Conservation (phyloP, 2,329 filamentous ascomycete genomes). For the Microdochium bolleyi region DNA sequence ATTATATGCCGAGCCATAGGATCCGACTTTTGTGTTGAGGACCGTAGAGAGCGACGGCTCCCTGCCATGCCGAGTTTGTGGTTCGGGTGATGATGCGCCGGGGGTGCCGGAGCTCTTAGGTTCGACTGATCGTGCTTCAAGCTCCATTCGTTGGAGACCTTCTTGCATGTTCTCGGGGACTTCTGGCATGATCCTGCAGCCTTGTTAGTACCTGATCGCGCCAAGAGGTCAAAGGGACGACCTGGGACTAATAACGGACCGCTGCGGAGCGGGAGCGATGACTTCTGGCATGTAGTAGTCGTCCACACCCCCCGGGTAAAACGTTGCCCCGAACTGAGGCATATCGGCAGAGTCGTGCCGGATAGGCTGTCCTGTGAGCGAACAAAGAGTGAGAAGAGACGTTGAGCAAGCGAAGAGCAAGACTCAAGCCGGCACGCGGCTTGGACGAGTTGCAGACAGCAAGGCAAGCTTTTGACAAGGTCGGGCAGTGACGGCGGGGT, state of each 20-base stretch:
- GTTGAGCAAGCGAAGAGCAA: not conserved
- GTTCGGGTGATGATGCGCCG: conserved; percentile 15
- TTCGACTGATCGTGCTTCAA: conserved; percentile 56
- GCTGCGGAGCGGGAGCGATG: conserved; percentile 47
- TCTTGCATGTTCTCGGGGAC: conserved; percentile 96
- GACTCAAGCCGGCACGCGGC: not conserved
- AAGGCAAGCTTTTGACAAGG: not conserved
- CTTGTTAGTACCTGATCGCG: conserved; percentile 27
- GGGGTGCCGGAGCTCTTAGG: conserved; percentile 20
- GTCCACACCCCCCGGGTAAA: conserved; percentile 49
- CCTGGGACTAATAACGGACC: conserved; percentile 31
- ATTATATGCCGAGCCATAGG: conserved; percentile 18
- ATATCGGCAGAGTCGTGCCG: conserved; percentile 28
- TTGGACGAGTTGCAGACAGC: not conserved
- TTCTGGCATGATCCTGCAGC: conserved; percentile 77
- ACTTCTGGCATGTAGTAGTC: conserved; percentile 56
- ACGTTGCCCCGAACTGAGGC: conserved; percentile 45
- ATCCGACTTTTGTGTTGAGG: conserved; percentile 18
- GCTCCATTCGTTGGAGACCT: conserved; percentile 83
- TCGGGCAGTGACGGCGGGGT: not conserved
- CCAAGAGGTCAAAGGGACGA: conserved; percentile 9
- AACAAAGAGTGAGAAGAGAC: conserved; percentile 20
- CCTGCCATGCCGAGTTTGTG: conserved; percentile 25
- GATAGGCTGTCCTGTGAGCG: conserved; percentile 14
- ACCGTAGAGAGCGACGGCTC: conserved; percentile 34